Conservation (phyloP, 1,139 yeast genomes). For the Scheffersomyces insectosa region DNA sequence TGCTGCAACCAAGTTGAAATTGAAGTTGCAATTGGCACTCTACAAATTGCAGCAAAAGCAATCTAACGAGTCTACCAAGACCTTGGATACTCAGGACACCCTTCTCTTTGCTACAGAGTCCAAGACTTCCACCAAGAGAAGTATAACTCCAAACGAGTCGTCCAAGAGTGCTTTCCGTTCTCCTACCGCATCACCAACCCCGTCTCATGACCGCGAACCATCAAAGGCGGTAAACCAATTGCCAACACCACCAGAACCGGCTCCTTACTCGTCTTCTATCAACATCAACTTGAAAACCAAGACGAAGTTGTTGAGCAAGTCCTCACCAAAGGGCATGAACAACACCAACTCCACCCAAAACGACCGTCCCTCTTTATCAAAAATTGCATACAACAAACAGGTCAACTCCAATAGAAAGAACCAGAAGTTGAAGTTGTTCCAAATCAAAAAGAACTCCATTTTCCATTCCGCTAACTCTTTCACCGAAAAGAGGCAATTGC, state of each 20-base stretch:
- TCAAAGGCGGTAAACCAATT: conserved; percentile 7
- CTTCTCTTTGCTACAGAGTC: not conserved
- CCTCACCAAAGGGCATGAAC: not conserved
- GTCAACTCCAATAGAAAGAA: conserved; percentile 8
- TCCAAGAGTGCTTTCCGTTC: not conserved
- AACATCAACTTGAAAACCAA: conserved; percentile 26
- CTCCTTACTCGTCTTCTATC: conserved; percentile 20
- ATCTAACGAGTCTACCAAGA: not conserved
- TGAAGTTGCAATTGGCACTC: conserved; percentile 75
- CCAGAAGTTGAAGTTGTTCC: conserved; percentile 31
- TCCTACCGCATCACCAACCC: not conserved
- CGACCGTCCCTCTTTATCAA: conserved; percentile 21
- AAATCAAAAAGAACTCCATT: conserved; percentile 33
- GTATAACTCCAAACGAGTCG: not conserved
- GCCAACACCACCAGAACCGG: conserved; percentile 20
- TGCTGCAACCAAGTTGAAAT: conserved; percentile 65
- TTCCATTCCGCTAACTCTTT: conserved; percentile 20
- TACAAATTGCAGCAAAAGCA: conserved; percentile 54
- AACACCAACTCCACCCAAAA: conserved; percentile 8
- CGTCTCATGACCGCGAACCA: not conserved
- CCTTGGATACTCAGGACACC: not conserved
- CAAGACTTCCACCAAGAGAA: not conserved
- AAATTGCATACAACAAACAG: conserved; percentile 22
- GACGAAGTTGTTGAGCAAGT: not conserved
- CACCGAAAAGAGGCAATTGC: conserved; percentile 7